Percentiles rank a stretch among this genome's conserved stretches.
phyloP scores from a whole-genome alignment of 495 filamentous ascomycete genomes.

The Rusavskia elegans region DNA sequence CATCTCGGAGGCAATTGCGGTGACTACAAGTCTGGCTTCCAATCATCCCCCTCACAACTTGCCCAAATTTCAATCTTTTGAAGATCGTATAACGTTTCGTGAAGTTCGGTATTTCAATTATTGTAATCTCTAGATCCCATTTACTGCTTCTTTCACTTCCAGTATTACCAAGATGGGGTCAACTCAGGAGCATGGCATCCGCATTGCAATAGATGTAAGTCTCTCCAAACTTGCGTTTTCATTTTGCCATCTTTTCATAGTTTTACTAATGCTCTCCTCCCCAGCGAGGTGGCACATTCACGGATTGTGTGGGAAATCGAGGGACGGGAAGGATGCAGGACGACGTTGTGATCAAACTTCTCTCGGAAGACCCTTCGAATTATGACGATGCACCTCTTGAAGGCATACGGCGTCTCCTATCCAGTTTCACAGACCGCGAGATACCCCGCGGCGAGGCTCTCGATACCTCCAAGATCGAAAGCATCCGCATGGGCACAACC shows the following conservation, averaged over 20 bases:
- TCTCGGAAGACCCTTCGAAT: slow-evolving; percentile 81
- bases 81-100: too few species aligned
- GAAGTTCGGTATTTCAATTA: too few species aligned
- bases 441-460: slow-evolving; percentile 69
- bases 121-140: background rate
- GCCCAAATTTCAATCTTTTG: too few species aligned
- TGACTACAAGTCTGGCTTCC: too few species aligned
- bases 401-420: slow-evolving; percentile 79
- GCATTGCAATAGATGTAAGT: slow-evolving; percentile 17
- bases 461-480: slow-evolving; percentile 72
- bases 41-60: too few species aligned
- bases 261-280: slow-evolving; percentile 2
- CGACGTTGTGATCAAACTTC: slow-evolving; percentile 71
- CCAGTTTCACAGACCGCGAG: slow-evolving; percentile 57
- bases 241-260: background rate
- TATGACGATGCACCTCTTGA: slow-evolving; percentile 82
- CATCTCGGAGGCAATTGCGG: too few species aligned
- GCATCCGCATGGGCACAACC: slow-evolving; percentile 79
- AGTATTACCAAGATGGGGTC: slow-evolving; percentile 4
- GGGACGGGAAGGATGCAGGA: slow-evolving; percentile 41
- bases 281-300: slow-evolving; percentile 55
- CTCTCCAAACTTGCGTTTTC: background rate
- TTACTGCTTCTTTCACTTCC: background rate
- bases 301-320: slow-evolving; percentile 51
- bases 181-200: slow-evolving; percentile 10